Base-by-base conservation (phyloP, 495 filamentous ascomycete genomes). In the Trichoderma virens region DNA sequence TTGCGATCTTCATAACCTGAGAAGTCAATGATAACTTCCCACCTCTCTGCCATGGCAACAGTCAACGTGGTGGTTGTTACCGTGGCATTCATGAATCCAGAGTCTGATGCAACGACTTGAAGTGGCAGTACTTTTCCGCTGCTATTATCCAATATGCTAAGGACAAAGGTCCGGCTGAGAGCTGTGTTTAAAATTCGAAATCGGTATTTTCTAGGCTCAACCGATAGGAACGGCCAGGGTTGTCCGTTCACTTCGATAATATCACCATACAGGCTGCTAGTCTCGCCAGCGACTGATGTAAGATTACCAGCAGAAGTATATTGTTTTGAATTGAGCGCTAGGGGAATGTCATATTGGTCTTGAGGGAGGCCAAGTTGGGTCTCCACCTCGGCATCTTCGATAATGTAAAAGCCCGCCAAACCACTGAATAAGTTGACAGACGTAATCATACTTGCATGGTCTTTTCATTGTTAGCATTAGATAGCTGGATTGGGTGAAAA, bases 171-270 rank as follows among this genome's bases (percentile, higher is more conserved):
- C 23, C 83, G 73, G 20, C 75, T 78, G 61, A 84, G 69, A 35
- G 82, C 67, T 0, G 80, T 76, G 67, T 85, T 74, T 18, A 84
- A 68, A 41, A 86, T 70, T 27, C 83, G 71, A 63, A 86, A 76
- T 23, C 82, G 80, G 70, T 85, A 85, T 64, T 84, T 84, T 67
- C 83, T 76, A 0, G 82, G 82, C 66, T 85, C 73, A n/a, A 86
- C 83, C 16, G 72, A 73, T 20, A 83, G 67, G 67, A 72, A 81
- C 0, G 83, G 82, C 82, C 82, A 85, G 0, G 82, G 81, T 64
- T 82, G 79, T 3, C 78, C 83, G 67, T 86, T 85, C 64, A 86
- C 83, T 45, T 79, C 73, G 59, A 82, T 82, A 23, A 81, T 74
- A 62, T 86, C 83, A 35, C 83, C 84, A 62, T 74, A 86, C 8